Evolutionary conservation across 2,329 filamentous ascomycete species (phyloP), one percentile per base, ranked within the genome.

Genomic region (Aspergillus sp.): DNA sequence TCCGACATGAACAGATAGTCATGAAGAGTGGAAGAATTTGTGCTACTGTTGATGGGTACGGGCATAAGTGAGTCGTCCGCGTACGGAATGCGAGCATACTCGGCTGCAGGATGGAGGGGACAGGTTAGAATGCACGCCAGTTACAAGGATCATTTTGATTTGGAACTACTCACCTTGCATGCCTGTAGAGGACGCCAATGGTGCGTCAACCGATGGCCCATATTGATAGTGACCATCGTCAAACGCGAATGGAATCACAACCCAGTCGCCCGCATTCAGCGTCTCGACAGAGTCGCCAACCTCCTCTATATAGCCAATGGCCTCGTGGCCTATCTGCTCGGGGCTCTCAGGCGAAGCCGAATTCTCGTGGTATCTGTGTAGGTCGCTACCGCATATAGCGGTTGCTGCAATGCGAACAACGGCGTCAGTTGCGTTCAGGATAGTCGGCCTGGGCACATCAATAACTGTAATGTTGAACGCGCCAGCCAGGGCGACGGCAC

Each of bases 281-380:
- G 40, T 56, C 4, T 19, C 27, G 5, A 68, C 63, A 5, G 48
- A 48, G 19, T 39, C 22, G 2, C 67, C 66, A 19, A 67, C 49
- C 37, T 65, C 55, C 2, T 33, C 45, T 4, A 68, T 46, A 48
- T 62, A 60, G 2, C 66, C 66, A 13, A 69, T 56, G 3, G 33
- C 66, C 45, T 68, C 66, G 45, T 67, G 42, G 33, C 62, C 58
- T 9, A 73, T 44, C 4, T 44, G 48, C 7, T 49, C 70, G 0
- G 70, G 71, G 0, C 63, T 53, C 0, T 62, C 22, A 5, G 22
- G n/a, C 17, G 62, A 61, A 1, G 56, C 66, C 15, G 62, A 56
- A 4, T 61, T 41, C 5, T 72, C 73, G 13, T 64, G 71, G 58
- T 74, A 75, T 20, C 61, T 64, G 56, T 75, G 74, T n/a, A 48